phyloP scores from a whole-genome alignment of 495 filamentous ascomycete genomes.

The Elaphomyces granulatus region DNA sequence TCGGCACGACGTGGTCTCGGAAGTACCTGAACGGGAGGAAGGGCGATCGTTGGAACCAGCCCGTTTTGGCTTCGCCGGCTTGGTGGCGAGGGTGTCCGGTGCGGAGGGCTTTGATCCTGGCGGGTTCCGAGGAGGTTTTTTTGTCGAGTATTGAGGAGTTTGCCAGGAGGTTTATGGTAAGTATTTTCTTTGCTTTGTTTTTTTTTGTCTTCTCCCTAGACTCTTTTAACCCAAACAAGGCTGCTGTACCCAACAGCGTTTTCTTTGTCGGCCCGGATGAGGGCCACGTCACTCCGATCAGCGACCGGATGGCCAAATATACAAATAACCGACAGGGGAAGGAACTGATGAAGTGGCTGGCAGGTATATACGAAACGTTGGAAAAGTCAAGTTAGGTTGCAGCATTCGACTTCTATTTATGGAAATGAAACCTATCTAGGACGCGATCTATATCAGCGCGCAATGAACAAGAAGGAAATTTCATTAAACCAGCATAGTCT shows the following conservation, averaged over 20 bases:
- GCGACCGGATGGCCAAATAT: slow-evolving; percentile 10
- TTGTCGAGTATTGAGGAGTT: slow-evolving; percentile 38
- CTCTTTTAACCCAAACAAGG: too few species aligned
- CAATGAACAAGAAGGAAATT: too few species aligned
- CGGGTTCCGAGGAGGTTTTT: slow-evolving; percentile 42
- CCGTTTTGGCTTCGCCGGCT: slow-evolving; percentile 29
- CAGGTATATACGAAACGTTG: too few species aligned
- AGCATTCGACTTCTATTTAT: too few species aligned
- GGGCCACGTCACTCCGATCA: slow-evolving; percentile 21
- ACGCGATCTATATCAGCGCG: too few species aligned
- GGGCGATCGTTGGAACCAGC: slow-evolving; percentile 43
- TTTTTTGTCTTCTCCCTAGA: slow-evolving; percentile 13
- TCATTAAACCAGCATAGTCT: too few species aligned
- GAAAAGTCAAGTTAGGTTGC: too few species aligned
- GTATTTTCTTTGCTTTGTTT: slow-evolving; percentile 5
- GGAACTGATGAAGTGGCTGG: slow-evolving; percentile 20
- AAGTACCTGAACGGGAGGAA: slow-evolving; percentile 29
- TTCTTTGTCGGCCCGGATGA: slow-evolving; percentile 22
- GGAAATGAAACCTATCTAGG: too few species aligned
- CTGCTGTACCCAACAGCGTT: too few species aligned
- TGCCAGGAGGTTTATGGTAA: slow-evolving; percentile 32
- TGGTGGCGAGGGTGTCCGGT: slow-evolving; percentile 42
- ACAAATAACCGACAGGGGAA: slow-evolving; percentile 16
- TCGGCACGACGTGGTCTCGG: slow-evolving; percentile 25
- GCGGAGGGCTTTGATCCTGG: slow-evolving; percentile 35